Conservation (phyloP, 23 red algal genomes). For the Gracilaria caudata region DNA sequence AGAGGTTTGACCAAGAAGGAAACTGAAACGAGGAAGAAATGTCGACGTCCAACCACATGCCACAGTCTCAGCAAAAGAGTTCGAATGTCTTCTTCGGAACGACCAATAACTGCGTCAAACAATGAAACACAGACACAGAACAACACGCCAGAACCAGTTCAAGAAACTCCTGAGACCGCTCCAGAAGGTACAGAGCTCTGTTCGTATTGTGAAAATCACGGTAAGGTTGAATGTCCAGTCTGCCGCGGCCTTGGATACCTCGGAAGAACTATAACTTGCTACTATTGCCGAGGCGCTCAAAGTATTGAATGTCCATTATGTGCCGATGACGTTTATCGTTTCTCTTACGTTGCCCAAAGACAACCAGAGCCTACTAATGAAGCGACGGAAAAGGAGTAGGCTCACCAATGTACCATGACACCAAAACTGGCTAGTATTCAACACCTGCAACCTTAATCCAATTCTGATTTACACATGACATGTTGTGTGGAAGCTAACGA, state of each 20-base stretch:
- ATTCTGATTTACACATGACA: too few relatives aligned
- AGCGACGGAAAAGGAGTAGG: not conserved
- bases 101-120: not conserved
- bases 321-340: conserved; percentile 59
- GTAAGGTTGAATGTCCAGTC: conserved; percentile 67
- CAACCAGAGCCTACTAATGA: not conserved
- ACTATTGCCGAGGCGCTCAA: conserved; percentile 77
- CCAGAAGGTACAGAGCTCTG: conserved; percentile 26
- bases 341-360: conserved; percentile 38
- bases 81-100: not conserved
- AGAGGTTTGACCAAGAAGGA: not conserved
- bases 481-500: too few relatives aligned
- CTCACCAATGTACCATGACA: not conserved
- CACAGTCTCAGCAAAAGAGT: not conserved
- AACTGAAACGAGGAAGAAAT: not conserved
- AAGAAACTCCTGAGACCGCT: not conserved
- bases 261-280: conserved; percentile 82
- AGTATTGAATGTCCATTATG: conserved; percentile 81
- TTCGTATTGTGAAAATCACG: conserved; percentile 59
- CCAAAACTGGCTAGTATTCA: too few relatives aligned
- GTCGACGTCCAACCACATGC: not conserved
- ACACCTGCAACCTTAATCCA: too few relatives aligned
- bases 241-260: conserved; percentile 71
- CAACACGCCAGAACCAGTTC: not conserved
- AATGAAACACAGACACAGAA: not conserved